A percentile compares a stretch with the other conserved stretches of the same genome.
phyloP scores from a whole-genome alignment of 805 yeast genomes.

The Sungouiozyma ichnusensis region DNA sequence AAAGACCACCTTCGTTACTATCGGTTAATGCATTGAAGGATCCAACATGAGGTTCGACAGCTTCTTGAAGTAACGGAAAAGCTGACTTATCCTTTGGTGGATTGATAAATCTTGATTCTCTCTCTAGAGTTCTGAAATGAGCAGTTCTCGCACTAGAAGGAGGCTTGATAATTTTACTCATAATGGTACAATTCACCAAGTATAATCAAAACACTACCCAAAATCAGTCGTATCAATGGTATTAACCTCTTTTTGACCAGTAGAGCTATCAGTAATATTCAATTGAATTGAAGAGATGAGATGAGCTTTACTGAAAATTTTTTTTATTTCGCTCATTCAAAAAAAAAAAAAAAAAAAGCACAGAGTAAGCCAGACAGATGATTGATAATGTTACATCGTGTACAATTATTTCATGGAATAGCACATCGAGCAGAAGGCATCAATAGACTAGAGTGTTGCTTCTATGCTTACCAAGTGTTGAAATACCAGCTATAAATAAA shows the following conservation, averaged over 20 bases:
- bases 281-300: neutral
- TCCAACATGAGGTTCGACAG: conserved; percentile 90
- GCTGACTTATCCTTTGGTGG: conserved; percentile 85
- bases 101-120: conserved; percentile 72
- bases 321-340: neutral
- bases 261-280: too few relatives aligned
- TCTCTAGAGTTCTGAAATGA: conserved; percentile 61
- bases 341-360: too few relatives aligned
- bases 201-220: neutral
- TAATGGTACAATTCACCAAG: conserved; percentile 3
- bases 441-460: too few relatives aligned
- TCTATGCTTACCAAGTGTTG: too few relatives aligned
- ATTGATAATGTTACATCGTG: neutral
- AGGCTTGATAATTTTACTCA: conserved; percentile 26
- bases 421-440: too few relatives aligned
- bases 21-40: conserved; percentile 93
- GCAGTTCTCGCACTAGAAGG: conserved; percentile 31
- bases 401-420: neutral
- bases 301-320: neutral
- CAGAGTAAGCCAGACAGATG: neutral
- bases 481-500: too few relatives aligned
- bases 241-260: too few relatives aligned
- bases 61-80: conserved; percentile 74
- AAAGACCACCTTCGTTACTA: conserved; percentile 74
- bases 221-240: neutral